A percentile compares a stretch with the other conserved stretches of the same genome.
These are phyloP conservation scores for Linanthus parryae DNA, from an alignment of 148 eudicot genomes.

Conservation along the genomic window DNA sequence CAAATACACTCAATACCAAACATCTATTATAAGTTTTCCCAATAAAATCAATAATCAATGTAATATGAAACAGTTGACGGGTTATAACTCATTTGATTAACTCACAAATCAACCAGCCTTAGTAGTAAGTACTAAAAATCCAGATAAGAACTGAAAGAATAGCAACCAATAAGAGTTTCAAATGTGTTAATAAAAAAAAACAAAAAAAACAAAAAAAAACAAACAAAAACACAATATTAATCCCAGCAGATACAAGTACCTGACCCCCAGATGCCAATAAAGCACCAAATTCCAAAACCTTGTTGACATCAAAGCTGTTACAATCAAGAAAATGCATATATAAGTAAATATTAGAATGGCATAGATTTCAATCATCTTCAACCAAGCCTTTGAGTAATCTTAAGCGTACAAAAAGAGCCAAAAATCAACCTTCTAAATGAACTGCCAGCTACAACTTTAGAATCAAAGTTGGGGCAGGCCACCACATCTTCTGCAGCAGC, in stretches of 20 bases:
- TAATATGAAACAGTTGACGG: no score
- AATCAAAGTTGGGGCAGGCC: conserved; percentile 26
- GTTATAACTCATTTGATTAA: no score
- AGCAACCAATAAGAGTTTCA: no score
- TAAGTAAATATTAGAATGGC: not conserved
- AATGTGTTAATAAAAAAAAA: no score
- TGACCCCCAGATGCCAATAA: conserved; percentile 94
- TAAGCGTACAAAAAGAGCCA: not conserved
- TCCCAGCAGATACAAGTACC: conserved; percentile 19
- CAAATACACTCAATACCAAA: no score
- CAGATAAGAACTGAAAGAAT: no score
- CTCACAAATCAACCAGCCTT: no score
- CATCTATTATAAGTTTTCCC: no score
- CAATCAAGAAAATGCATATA: not conserved
- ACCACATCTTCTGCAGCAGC: conserved; percentile 36
- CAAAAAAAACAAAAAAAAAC: not conserved
- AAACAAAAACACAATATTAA: not conserved
- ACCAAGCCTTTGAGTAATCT: not conserved
- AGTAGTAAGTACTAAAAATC: no score
- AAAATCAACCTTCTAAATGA: conserved; percentile 59
- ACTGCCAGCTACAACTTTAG: conserved; percentile 37
- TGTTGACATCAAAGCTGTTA: conserved; percentile 66
- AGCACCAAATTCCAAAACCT: conserved; percentile 94
- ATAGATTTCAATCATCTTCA: not conserved
- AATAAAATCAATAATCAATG: no score